These are phyloP conservation scores for Aquilaria yunnanensis DNA, from an alignment of 345 rosid species.

Conservation along the genomic window DNA sequence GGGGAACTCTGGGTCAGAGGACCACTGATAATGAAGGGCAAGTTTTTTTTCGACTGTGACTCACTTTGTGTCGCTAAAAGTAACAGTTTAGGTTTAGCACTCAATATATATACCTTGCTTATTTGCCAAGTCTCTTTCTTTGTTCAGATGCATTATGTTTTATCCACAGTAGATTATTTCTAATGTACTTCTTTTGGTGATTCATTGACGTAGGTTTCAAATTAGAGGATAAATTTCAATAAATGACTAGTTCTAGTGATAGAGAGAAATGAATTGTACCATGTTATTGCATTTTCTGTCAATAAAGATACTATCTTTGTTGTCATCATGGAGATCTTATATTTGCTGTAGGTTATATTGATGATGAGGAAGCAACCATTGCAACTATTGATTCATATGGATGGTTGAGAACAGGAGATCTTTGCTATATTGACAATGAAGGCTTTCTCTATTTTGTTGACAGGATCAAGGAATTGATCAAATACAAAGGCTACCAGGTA, in stretches of 20 bases:
- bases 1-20: constrained; percentile 69
- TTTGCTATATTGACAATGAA: constrained; percentile 46
- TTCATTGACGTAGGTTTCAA: too few species aligned
- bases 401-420: constrained; percentile 64
- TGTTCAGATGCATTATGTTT: too few species aligned
- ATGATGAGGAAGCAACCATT: constrained; percentile 45
- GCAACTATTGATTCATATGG: constrained; percentile 41
- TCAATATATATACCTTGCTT: neutral
- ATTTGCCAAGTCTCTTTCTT: neutral
- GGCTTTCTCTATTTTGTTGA: constrained; percentile 59
- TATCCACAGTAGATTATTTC: too few species aligned
- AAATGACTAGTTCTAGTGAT: too few species aligned
- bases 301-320: neutral
- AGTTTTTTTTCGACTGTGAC: neutral
- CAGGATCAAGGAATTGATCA: constrained; percentile 57
- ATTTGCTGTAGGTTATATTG: constrained; percentile 38
- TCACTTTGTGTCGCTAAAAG: too few species aligned
- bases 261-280: too few species aligned
- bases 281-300: too few species aligned
- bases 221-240: too few species aligned
- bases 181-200: too few species aligned
- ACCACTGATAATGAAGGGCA: constrained; percentile 48
- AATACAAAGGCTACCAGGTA: constrained; percentile 67
- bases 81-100: too few species aligned
- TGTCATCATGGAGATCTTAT: neutral